Percentiles rank a stretch among this genome's conserved stretches.
phyloP scores from a whole-genome alignment of 345 rosid species.

The Linum tenue region DNA sequence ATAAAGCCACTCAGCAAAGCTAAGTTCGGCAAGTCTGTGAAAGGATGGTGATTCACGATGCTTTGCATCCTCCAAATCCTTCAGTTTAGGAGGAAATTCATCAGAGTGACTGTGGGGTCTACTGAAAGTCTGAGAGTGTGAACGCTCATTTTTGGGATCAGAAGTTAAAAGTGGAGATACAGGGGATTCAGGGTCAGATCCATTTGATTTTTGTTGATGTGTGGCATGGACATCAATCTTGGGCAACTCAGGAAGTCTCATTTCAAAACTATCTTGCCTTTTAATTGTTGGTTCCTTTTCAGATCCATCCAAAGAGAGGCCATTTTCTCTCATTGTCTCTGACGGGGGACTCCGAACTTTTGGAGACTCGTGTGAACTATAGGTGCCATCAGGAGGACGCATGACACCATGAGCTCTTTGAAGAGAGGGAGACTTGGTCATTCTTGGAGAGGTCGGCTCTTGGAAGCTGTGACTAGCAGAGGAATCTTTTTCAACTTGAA shows the following conservation, averaged over 20 bases:
- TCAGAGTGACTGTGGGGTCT: constrained; percentile 77
- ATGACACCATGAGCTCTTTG: constrained; percentile 60
- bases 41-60: constrained; percentile 67
- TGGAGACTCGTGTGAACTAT: constrained; percentile 61
- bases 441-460: constrained; percentile 80
- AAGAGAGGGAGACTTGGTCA: constrained; percentile 89
- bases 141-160: constrained; percentile 89
- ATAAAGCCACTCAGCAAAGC: constrained; percentile 96
- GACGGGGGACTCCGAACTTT: constrained; percentile 62
- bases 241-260: constrained; percentile 83
- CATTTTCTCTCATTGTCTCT: constrained; percentile 72
- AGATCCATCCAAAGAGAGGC: constrained; percentile 43
- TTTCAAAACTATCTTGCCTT: constrained; percentile 99
- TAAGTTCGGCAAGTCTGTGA: constrained; percentile 89
- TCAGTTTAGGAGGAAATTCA: constrained; percentile 44
- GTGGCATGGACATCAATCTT: constrained; percentile 77
- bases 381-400: constrained; percentile 49
- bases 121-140: constrained; percentile 97
- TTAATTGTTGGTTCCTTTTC: constrained; percentile 82
- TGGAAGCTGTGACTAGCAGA: constrained; percentile 75
- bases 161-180: constrained; percentile 92
- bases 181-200: constrained; percentile 98
- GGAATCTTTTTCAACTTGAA: constrained; percentile 86
- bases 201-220: constrained; percentile 55
- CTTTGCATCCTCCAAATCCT: constrained; percentile 40